Conservation (phyloP, 495 filamentous ascomycete genomes). For the Penicillium verhagenii region DNA sequence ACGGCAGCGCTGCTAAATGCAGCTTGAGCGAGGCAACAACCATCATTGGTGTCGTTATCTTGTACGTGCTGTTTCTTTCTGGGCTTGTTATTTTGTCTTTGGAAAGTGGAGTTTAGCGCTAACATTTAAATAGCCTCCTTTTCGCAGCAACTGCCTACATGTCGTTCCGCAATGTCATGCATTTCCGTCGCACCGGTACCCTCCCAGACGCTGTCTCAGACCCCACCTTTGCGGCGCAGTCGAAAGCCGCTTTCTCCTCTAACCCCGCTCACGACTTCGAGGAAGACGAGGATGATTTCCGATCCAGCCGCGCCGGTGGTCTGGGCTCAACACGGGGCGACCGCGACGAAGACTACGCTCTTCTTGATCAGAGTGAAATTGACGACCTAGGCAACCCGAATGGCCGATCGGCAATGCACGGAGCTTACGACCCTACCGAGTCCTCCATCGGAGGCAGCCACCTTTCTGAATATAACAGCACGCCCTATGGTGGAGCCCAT, state of each 20-base stretch:
- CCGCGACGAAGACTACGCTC: conserved; percentile 47
- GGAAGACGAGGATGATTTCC: conserved; percentile 50
- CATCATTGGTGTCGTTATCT: conserved; percentile 77
- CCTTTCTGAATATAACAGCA: conserved; percentile 44
- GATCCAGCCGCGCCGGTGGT: conserved; percentile 38
- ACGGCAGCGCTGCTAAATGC: conserved; percentile 59
- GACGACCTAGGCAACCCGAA: conserved; percentile 41
- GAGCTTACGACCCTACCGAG: conserved; percentile 41
- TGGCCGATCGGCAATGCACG: conserved; percentile 37
- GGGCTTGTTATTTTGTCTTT: background rate
- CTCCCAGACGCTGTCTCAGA: conserved; percentile 64
- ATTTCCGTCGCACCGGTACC: conserved; percentile 74
- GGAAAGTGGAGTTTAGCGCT: conserved; percentile 6
- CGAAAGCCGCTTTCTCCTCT: conserved; percentile 50
- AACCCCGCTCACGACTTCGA: conserved; percentile 50
- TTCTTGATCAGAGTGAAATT: conserved; percentile 46
- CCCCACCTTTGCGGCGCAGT: conserved; percentile 51
- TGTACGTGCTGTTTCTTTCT: too few species aligned
- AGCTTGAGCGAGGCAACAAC: conserved; percentile 72
- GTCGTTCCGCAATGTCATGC: conserved; percentile 73
- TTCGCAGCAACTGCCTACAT: conserved; percentile 71
- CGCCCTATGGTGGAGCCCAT: conserved; percentile 47
- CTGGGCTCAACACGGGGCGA: conserved; percentile 36
- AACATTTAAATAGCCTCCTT: conserved; percentile 56
- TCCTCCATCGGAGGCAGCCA: conserved; percentile 27